phyloP scores from a whole-genome alignment of 2,329 filamentous ascomycete genomes.

The Dactylonectria estremocensis region DNA sequence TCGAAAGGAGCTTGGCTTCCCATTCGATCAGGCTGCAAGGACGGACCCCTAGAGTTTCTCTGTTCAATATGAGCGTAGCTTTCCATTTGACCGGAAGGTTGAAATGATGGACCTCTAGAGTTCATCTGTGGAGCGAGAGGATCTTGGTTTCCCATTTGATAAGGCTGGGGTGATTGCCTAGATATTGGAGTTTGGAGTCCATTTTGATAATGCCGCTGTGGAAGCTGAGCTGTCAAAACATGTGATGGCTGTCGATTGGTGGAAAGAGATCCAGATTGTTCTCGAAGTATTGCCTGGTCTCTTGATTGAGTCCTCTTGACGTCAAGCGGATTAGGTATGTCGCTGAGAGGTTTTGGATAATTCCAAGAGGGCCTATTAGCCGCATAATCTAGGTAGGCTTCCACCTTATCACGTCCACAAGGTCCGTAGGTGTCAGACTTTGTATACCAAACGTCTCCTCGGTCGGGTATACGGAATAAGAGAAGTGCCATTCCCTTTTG shows the following conservation, averaged over 20 bases:
- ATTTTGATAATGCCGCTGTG: no score
- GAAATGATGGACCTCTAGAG: no score
- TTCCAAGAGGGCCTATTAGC: neutral
- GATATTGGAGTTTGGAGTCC: no score
- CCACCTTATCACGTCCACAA: neutral
- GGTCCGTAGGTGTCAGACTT: neutral
- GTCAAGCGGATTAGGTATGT: neutral
- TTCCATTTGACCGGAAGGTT: no score
- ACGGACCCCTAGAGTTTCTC: no score
- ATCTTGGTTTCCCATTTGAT: no score
- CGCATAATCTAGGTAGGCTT: neutral
- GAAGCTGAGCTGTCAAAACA: no score
- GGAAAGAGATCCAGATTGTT: neutral
- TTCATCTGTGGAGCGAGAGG: no score
- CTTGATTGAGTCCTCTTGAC: neutral
- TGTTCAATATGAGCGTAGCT: no score
- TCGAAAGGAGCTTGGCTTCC: no score
- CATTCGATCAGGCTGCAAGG: no score
- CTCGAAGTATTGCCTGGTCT: neutral
- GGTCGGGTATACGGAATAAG: neutral
- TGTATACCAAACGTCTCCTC: neutral
- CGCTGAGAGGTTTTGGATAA: neutral
- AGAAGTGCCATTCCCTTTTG: neutral
- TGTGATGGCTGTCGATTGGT: neutral
- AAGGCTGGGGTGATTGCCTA: no score